Evolutionary conservation across 306 rosid genomes (phyloP).

Genomic region (Purshia tridentata): DNA sequence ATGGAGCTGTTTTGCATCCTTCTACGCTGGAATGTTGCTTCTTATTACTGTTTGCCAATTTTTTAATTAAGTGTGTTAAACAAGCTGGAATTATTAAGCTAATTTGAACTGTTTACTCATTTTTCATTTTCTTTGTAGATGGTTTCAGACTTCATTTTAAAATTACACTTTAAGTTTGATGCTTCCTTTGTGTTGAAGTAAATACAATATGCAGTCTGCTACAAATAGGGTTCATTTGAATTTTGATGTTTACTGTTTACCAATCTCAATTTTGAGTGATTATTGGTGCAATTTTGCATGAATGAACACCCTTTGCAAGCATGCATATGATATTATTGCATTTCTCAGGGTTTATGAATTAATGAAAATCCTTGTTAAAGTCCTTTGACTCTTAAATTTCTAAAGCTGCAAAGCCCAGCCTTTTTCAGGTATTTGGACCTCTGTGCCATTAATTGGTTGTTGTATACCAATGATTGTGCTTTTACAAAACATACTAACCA

Average conservation of each 20-base stretch:
- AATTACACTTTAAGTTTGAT: neutral
- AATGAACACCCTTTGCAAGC: neutral
- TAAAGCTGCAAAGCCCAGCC: neutral
- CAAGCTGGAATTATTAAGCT: neutral
- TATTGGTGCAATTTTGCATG: neutral
- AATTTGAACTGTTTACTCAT: neutral
- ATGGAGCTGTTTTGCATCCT: neutral
- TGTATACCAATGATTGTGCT: neutral
- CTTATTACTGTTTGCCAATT: neutral
- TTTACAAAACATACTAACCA: conserved; percentile 5
- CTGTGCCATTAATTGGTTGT: neutral
- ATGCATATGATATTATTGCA: neutral
- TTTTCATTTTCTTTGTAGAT: neutral
- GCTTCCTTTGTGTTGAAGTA: neutral
- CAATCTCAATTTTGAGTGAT: neutral
- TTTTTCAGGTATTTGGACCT: neutral
- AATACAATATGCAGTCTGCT: neutral
- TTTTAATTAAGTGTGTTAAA: neutral
- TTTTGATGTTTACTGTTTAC: neutral
- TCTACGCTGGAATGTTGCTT: neutral
- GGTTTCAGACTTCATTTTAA: neutral
- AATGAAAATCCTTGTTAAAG: neutral
- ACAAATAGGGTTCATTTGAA: neutral
- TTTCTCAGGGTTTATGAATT: conserved; percentile 8
- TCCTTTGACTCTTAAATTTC: neutral